Evolutionary conservation across 495 filamentous ascomycete species (phyloP), one percentile per base, ranked within the genome.

Genomic region (Penicillium waksmanii): DNA sequence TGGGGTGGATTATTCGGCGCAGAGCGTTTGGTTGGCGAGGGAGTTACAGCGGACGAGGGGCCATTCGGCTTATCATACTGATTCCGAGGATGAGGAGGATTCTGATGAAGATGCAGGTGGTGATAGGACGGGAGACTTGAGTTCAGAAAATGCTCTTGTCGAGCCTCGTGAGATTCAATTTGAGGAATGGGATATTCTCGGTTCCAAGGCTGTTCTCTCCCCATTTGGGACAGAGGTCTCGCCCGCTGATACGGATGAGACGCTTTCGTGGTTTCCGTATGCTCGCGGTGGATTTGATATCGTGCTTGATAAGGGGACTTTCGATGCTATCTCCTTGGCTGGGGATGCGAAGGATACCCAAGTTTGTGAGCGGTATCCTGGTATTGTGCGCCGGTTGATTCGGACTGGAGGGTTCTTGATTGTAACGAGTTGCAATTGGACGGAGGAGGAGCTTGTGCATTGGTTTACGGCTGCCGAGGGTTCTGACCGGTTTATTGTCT

Each of bases 401-500:
- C 85, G 83, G 58, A 73, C 72, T 7, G 88, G 87, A 3, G 92
- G 92, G 2, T 77, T 89, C 43, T 81, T 97, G 65, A 69, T 96
- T 34, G 84, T 98, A 21, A 97, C 95, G 60, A 96, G 91, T 67
- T 98, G 95, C 71, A 98, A 98, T 76, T 98, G 95, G 95, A 97
- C 95, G 36, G 92, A 95, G 78, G 82, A 85, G 55, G 95, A 98
- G 80, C 73, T 98, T 66, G 76, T 80, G 57, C 69, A 66, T 11
- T 96, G 92, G 92, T 93, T 96, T 72, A 82, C 76, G 50, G 72
- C 69, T 18, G 67, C 58, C 18, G 18, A 60, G 40, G 61, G 56
- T 1, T 66, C 69, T 33, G 73, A 72, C 67, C 65, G 69, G 54
- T 74, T 92, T 63, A 69, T 71, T 56, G 82, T 81, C 64, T 84